Evolutionary conservation across 148 eudicot species (phyloP).

Genomic region (Polygonum maritimum): DNA sequence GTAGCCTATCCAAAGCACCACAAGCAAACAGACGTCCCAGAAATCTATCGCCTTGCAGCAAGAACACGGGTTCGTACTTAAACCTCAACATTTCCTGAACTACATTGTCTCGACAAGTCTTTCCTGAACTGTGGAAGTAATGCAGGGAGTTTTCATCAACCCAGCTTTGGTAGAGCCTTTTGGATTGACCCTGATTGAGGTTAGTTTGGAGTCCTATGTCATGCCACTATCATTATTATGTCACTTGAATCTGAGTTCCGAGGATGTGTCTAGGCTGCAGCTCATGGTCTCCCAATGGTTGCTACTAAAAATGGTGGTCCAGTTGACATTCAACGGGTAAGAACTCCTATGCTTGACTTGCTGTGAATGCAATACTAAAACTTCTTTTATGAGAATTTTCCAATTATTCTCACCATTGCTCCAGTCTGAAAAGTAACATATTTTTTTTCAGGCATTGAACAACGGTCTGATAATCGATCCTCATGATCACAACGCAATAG

Average conservation of each 20-base stretch:
- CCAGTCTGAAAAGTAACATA: too few species aligned
- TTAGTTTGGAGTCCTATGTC: slow-evolving; percentile 15
- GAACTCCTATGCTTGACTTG: neutral
- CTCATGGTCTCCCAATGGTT: slow-evolving; percentile 83
- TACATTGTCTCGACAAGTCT: neutral
- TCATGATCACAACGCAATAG: slow-evolving; percentile 58
- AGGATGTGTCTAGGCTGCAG: slow-evolving; percentile 49
- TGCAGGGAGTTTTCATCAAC: slow-evolving; percentile 71
- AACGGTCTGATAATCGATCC: slow-evolving; percentile 72
- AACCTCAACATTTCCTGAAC: neutral
- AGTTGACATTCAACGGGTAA: slow-evolving; percentile 65
- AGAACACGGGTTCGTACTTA: slow-evolving; percentile 43
- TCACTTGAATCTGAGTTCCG: neutral
- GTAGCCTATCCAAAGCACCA: slow-evolving; percentile 82
- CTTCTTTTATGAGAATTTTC: too few species aligned
- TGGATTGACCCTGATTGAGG: slow-evolving; percentile 78
- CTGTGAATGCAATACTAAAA: neutral
- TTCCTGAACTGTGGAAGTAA: neutral
- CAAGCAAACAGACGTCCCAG: slow-evolving; percentile 70
- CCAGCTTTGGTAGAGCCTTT: slow-evolving; percentile 79
- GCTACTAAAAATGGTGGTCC: slow-evolving; percentile 86
- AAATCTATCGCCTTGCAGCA: slow-evolving; percentile 60
- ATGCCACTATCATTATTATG: neutral
- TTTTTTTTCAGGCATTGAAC: slow-evolving; percentile 41
- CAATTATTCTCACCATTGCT: too few species aligned